Base-by-base conservation (phyloP, 768 basidiomycete species). In the Leccinum truebloodii region DNA sequence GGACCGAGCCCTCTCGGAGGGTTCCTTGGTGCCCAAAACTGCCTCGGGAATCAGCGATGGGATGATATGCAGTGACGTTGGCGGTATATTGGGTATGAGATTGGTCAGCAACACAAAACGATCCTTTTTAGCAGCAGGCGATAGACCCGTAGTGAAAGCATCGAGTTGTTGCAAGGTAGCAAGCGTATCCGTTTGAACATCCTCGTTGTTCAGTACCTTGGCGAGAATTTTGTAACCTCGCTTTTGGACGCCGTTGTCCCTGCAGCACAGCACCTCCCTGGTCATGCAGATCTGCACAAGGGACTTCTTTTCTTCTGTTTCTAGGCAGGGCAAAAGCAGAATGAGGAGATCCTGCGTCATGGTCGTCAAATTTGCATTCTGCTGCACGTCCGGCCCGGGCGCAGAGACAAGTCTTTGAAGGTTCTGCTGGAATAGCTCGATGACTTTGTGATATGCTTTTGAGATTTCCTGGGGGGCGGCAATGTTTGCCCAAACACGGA, bases 11-110 rank as follows among this genome's bases (percentile, higher is more conserved):
- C 92, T 94, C 72, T 95, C 94, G 35, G 96, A 96, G 3, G 95
- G 92, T 71, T 99, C 96, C 73, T 99, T 99, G 13, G 95, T 98
- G 2, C 92, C 94, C 28, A 99, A 78, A 9, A 98, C 91, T 14
- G 91, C 92, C 76, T 99, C 97, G 3, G 96, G 94, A 51, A 98
- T 89, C 24, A 98, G 78, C 2, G 89, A 87, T 2, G 94, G 91
- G 53, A 99, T 87, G 53, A 96, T 76, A 65, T 97, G 91, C 65
- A 98, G 76, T 20, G 86, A 81, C 6, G 85, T 83, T 1, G 87
- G 73, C 0, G 92, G 87, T 34, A 98, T 81, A 24, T 75, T 73
- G 9, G 84, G 81, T 32, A 98, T 79, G 48, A 98, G 80, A 1
- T 82, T 78, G 3, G 87, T 73, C 51, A 98, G 80, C 1, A 98